Evolutionary conservation across 75 land plant genomes (phyloP).

Genomic region (Cupressus sempervirens): DNA sequence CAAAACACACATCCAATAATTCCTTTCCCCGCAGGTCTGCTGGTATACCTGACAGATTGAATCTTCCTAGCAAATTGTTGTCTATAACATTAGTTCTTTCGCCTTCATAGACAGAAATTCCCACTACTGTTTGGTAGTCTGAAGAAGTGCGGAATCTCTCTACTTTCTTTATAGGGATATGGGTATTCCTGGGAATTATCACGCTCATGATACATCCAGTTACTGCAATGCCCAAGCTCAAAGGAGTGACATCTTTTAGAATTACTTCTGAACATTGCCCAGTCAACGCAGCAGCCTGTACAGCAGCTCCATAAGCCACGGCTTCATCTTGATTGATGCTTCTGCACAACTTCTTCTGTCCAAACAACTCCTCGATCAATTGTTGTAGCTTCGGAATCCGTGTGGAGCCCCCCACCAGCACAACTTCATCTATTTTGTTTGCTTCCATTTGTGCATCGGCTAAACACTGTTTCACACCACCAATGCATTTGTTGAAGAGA

Average conservation of each 20-base stretch:
- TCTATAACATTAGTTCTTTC: not conserved
- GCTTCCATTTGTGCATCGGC: conserved; percentile 22
- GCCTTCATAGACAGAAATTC: not conserved
- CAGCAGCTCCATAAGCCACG: conserved; percentile 40
- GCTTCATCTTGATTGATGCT: conserved; percentile 47
- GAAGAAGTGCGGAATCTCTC: not conserved
- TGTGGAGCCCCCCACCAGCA: conserved; percentile 37
- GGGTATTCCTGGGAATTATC: not conserved
- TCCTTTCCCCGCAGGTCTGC: not conserved
- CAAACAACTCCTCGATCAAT: conserved; percentile 30
- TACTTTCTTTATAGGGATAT: not conserved
- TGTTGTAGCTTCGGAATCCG: conserved; percentile 46
- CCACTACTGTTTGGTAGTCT: not conserved
- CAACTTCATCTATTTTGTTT: conserved; percentile 13
- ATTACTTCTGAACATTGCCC: not conserved
- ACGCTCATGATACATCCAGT: not conserved
- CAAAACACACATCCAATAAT: not conserved
- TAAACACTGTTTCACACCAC: conserved; percentile 28
- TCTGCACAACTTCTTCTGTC: conserved; percentile 40
- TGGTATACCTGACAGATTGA: no score
- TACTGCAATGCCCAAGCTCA: not conserved
- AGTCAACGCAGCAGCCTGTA: conserved; percentile 27
- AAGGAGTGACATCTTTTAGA: not conserved
- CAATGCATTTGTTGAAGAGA: conserved; percentile 38
- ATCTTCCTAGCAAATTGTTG: not conserved